Evolutionary conservation across 2,329 filamentous ascomycete species (phyloP).

Genomic region (Ophiocordyceps polyrhachis-furcata): DNA sequence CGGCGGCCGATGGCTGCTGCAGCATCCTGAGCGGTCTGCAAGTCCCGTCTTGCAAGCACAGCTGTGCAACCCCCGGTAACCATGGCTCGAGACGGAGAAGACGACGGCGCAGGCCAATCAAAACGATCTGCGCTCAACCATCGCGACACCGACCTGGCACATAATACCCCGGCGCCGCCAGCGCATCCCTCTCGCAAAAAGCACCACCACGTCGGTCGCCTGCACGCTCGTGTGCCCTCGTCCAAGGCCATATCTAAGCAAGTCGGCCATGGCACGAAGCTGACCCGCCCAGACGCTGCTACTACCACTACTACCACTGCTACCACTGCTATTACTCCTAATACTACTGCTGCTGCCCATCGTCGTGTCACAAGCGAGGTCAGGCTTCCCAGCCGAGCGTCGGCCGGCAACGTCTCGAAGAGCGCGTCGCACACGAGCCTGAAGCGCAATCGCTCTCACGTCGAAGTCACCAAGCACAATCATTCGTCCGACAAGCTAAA

Average conservation of each 20-base stretch:
- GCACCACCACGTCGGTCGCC: conserved; percentile 21
- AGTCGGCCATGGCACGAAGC: conserved; percentile 12
- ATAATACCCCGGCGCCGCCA: conserved; percentile 6
- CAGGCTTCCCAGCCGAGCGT: conserved; percentile 26
- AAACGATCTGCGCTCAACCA: conserved; percentile 25
- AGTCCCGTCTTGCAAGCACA: not conserved
- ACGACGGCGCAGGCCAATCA: conserved; percentile 36
- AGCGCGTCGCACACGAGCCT: conserved; percentile 34
- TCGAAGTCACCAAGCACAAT: conserved; percentile 31
- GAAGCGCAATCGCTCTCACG: conserved; percentile 42
- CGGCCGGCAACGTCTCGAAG: conserved; percentile 28
- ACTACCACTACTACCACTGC: no score
- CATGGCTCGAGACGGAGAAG: conserved; percentile 27
- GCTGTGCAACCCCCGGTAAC: conserved; percentile 2
- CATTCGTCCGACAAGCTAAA: conserved; percentile 34
- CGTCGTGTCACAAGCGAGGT: conserved; percentile 32
- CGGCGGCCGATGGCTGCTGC: conserved; percentile 2
- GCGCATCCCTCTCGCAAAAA: conserved; percentile 14
- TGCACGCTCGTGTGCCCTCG: conserved; percentile 33
- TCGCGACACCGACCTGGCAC: conserved; percentile 16
- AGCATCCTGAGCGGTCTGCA: conserved; percentile 3
- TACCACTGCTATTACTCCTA: no score
- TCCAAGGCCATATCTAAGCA: conserved; percentile 31
- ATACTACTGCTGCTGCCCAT: conserved; percentile 10
- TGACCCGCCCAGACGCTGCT: conserved; percentile 16